Base-by-base conservation (phyloP, 1,284 basidiomycete genomes). In the Trichosporon coremiiforme region DNA sequence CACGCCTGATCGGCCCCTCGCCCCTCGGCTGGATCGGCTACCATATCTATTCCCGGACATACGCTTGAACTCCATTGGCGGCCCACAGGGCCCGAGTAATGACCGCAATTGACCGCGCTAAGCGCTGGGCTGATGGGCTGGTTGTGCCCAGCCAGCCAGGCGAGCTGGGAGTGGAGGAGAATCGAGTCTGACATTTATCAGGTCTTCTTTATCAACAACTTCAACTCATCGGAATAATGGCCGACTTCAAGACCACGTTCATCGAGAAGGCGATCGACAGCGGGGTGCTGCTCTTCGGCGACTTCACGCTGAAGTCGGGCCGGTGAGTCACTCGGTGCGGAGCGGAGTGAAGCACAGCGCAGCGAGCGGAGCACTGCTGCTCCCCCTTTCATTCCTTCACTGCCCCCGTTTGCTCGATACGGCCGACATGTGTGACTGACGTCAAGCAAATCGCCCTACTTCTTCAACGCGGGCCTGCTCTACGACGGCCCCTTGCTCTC, bases 231-330 rank as follows among this genome's bases (percentile, higher is more conserved):
- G 25, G 25, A 25, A 25, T 25, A 25, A 73, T 73, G 72, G 68
- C 72, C 41, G 70, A 71, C 68, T 73, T 73, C 73, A 84, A 84
- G 74, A 75, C 75, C 64, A 76, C 77, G 17, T 85, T 84, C 77
- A 85, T 85, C 73, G 79, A 84, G 75, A 72, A 75, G n/a, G 80
- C 83, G 4, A 82, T 85, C 68, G 76, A 79, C 53, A 76, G 80
- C 64, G 81, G 85, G 68, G 82, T 85, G 63, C 89, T 98, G 76
- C 91, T 93, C 79, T 96, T 98, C 80, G 93, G 95, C 69, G 86
- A 90, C 9, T 97, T 97, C 83, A 91, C 90, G 1, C 87, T 97
- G 71, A 99, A 99, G 87, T 95, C 93, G 41, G 96, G 96, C 74
- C 90, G 96, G 91, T 92, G 82, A 76, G 90, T 85, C 8, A 31